A percentile compares a stretch with the other conserved stretches of the same genome.
Evolutionary conservation across 495 filamentous ascomycete species (phyloP).

Genomic region (Trichoderma orchidacearum): DNA sequence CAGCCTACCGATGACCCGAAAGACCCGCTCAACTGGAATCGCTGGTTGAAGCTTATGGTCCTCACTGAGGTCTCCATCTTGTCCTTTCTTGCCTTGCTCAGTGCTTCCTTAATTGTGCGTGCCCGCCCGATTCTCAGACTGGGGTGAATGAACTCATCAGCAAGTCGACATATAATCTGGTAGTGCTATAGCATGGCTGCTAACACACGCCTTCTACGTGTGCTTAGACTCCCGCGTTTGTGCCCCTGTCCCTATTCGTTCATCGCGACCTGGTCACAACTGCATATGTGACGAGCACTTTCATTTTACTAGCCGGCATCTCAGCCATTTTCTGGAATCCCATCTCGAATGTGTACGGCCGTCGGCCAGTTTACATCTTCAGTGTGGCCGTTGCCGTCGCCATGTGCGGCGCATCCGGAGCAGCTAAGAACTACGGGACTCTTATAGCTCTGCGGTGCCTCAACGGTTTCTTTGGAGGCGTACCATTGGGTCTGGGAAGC

Average conservation of each 20-base stretch:
- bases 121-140: too few species aligned
- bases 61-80: conserved; percentile 11
- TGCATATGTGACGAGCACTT: conserved; percentile 3
- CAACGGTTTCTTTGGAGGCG: conserved; percentile 52
- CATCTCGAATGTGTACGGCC: conserved; percentile 51
- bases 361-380: conserved; percentile 47
- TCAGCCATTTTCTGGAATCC: conserved; percentile 52
- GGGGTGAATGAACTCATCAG: too few species aligned
- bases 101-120: conserved; percentile 4
- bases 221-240: conserved; percentile 3
- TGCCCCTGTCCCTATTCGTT: conserved; percentile 1
- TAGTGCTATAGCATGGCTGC: too few species aligned
- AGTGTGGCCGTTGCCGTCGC: conserved; percentile 36
- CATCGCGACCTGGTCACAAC: neutral
- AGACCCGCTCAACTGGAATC: conserved; percentile 51
- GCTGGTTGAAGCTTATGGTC: conserved; percentile 37
- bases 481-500: conserved; percentile 46
- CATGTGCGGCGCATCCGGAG: conserved; percentile 31
- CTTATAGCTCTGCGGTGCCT: conserved; percentile 52
- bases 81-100: conserved; percentile 4
- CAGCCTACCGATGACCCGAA: conserved; percentile 43
- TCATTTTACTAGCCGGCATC: conserved; percentile 4
- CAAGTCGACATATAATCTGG: too few species aligned
- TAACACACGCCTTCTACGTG: neutral
- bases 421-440: conserved; percentile 37